Conservation (phyloP, 73 alveolate species). For the Urostyla sp. region DNA sequence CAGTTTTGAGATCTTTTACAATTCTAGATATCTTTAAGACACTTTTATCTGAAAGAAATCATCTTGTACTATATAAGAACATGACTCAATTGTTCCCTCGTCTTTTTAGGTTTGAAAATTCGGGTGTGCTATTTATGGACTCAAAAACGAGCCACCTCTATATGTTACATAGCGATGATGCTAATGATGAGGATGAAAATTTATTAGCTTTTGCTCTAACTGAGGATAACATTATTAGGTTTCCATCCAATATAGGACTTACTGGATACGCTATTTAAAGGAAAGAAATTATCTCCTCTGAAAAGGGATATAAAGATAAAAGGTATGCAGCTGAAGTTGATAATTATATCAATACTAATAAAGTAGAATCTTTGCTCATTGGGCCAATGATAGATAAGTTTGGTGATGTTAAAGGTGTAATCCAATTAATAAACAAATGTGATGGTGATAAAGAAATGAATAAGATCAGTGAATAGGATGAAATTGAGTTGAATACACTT, state of each 20-base stretch:
- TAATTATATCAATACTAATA: slow-evolving; percentile 26
- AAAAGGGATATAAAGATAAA: slow-evolving; percentile 37
- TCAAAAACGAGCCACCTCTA: slow-evolving; percentile 27
- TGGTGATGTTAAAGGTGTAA: slow-evolving; percentile 56
- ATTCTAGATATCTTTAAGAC: slow-evolving; percentile 39
- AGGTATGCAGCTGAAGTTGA: slow-evolving; percentile 64
- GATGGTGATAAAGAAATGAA: background rate
- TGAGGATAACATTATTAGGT: slow-evolving; percentile 49
- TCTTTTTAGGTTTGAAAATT: slow-evolving; percentile 19
- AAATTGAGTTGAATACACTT: slow-evolving; percentile 42
- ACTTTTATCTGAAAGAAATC: slow-evolving; percentile 54
- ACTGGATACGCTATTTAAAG: slow-evolving; percentile 39
- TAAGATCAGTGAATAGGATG: slow-evolving; percentile 16
- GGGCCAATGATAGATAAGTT: slow-evolving; percentile 52
- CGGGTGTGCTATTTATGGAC: slow-evolving; percentile 54
- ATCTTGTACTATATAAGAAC: slow-evolving; percentile 16
- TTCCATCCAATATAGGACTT: slow-evolving; percentile 61
- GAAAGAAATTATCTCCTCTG: slow-evolving; percentile 14
- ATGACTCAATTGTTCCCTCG: slow-evolving; percentile 22
- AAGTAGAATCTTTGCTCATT: slow-evolving; percentile 30
- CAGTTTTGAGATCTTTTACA: slow-evolving; percentile 30
- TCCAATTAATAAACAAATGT: slow-evolving; percentile 35
- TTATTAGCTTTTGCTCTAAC: too few species aligned
- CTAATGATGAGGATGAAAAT: background rate
- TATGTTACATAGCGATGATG: slow-evolving; percentile 31